Evolutionary conservation across 768 basidiomycete species (phyloP).

Genomic region (Amanita phalloides): DNA sequence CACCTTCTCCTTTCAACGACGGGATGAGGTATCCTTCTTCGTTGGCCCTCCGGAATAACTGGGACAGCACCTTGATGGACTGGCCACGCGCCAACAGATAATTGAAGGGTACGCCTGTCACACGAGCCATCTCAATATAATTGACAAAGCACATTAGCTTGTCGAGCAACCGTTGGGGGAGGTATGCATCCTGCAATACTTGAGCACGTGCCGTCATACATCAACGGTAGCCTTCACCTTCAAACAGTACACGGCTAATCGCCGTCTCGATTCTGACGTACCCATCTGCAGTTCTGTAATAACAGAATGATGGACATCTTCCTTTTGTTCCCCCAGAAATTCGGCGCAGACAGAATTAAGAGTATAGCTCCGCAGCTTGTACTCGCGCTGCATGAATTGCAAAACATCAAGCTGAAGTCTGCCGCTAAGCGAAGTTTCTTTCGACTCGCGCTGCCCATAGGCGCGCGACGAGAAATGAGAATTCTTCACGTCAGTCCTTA

Average conservation of each 20-base stretch:
- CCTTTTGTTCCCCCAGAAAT: conserved; percentile 97
- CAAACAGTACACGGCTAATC: conserved; percentile 94
- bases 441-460: conserved; percentile 94
- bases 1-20: conserved; percentile 76
- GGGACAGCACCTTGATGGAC: conserved; percentile 97
- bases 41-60: conserved; percentile 88
- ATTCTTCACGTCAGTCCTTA: conserved; percentile 74
- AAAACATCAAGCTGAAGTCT: conserved; percentile 92
- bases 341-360: conserved; percentile 97
- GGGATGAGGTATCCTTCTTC: conserved; percentile 89
- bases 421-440: conserved; percentile 85
- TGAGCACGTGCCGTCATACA: neutral
- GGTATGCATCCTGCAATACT: conserved; percentile 77
- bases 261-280: conserved; percentile 83
- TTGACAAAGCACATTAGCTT: conserved; percentile 99
- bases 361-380: conserved; percentile 94
- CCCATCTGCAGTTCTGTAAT: conserved; percentile 98
- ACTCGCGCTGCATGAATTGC: conserved; percentile 97
- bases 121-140: conserved; percentile 98
- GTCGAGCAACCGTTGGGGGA: conserved; percentile 91
- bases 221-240: conserved; percentile 45
- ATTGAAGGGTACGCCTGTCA: conserved; percentile 99
- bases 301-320: conserved; percentile 97
- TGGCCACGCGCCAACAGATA: conserved; percentile 89
- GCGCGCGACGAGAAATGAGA: conserved; percentile 98